Evolutionary conservation across 192 early-diverging fungal species (phyloP).

Genomic region (Backusella westeae): DNA sequence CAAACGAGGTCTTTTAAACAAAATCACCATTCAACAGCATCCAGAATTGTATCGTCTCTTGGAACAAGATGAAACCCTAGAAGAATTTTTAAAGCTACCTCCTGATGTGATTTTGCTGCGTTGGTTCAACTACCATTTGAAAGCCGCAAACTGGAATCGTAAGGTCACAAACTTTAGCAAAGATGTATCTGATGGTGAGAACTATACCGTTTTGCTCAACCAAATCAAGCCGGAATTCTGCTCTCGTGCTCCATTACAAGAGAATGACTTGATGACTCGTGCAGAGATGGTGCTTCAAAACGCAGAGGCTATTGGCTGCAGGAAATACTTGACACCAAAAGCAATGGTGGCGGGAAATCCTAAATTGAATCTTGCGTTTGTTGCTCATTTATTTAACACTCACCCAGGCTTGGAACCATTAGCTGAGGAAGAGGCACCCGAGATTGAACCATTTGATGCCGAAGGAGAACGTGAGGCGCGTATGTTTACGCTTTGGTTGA

Average conservation of each 20-base stretch:
- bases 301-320: slow-evolving; percentile 89
- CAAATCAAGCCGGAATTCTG: slow-evolving; percentile 87
- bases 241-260: slow-evolving; percentile 77
- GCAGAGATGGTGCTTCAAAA: slow-evolving; percentile 90
- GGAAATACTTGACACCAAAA: slow-evolving; percentile 93
- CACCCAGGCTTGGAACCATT: slow-evolving; percentile 93
- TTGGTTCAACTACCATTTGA: slow-evolving; percentile 99
- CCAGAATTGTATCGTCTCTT: slow-evolving; percentile 96
- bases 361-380: slow-evolving; percentile 98
- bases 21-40: slow-evolving; percentile 97
- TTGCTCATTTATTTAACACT: slow-evolving; percentile 97
- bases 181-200: slow-evolving; percentile 95
- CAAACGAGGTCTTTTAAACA: slow-evolving; percentile 93
- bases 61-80: slow-evolving; percentile 89
- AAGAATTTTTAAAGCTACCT: slow-evolving; percentile 91
- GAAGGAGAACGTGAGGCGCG: slow-evolving; percentile 85
- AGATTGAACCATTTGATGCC: slow-evolving; percentile 81
- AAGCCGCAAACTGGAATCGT: slow-evolving; percentile 79
- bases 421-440: slow-evolving; percentile 86
- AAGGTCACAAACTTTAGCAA: slow-evolving; percentile 85
- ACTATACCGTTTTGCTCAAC: slow-evolving; percentile 92
- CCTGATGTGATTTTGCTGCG: slow-evolving; percentile 95
- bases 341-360: slow-evolving; percentile 94
- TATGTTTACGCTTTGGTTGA: slow-evolving; percentile 96
- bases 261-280: slow-evolving; percentile 70